A percentile compares a stretch with the other conserved stretches of the same genome.
Conservation (phyloP, 768 basidiomycete species). For the Kwoniella sp. region DNA sequence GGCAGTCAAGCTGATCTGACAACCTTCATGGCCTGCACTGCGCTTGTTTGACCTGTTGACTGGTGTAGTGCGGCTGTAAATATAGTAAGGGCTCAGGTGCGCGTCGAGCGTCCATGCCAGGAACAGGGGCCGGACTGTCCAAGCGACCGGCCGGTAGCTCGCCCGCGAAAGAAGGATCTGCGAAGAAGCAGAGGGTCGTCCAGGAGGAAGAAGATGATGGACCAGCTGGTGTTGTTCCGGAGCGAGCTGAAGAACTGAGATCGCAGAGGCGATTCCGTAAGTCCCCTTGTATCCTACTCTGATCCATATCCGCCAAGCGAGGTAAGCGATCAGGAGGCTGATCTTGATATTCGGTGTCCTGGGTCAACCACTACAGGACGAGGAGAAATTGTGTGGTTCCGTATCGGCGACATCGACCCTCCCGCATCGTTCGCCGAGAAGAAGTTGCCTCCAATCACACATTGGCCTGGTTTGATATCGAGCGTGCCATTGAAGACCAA, state of each 20-base stretch:
- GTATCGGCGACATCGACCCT: conserved; percentile 28
- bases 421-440: conserved; percentile 1
- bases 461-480: conserved; percentile 47
- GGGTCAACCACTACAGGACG: conserved; percentile 11
- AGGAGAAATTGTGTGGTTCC: conserved; percentile 46
- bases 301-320: no score
- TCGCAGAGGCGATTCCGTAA: conserved; percentile 36
- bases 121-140: neutral
- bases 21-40: no score
- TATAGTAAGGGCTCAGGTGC: conserved; percentile 26
- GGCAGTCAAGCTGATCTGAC: no score
- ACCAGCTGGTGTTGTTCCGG: conserved; percentile 30
- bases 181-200: conserved; percentile 27
- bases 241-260: conserved; percentile 33
- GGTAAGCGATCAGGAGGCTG: neutral
- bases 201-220: conserved; percentile 20
- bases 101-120: conserved; percentile 7
- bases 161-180: conserved; percentile 20
- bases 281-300: conserved; percentile 1
- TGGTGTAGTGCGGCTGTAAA: conserved; percentile 36
- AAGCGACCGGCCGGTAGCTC: conserved; percentile 19
- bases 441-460: conserved; percentile 32
- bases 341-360: neutral
- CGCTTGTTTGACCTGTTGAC: no score
- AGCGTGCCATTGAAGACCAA: conserved; percentile 12